Base-by-base conservation (phyloP, 2,329 filamentous ascomycete genomes). In the Aureobasidium uvarum region DNA sequence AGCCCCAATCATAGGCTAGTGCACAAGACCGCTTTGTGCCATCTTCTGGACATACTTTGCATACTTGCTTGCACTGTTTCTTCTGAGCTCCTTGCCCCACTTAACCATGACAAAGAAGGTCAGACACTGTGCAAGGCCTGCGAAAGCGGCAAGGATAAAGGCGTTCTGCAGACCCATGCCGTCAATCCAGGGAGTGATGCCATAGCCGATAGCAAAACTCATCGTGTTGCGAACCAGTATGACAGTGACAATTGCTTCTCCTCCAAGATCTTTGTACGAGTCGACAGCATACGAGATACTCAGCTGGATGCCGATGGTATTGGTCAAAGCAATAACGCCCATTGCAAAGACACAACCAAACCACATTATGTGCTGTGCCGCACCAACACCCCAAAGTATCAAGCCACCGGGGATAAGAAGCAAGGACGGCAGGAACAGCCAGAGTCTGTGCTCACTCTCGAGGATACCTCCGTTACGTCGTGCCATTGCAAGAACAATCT, bases 301-400 rank as follows among this genome's bases (percentile, higher is more conserved):
- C 8, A 82, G 67, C 36, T 79, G 77, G 13, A 81, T 69, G 1
- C 80, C 80, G 45, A 83, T 72, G 2, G 76, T 75, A 59, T 79
- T 81, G 16, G 77, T 78, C 58, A 75, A 68, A 1, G 77, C 79
- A 28, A 83, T 78, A 31, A 81, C 73, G 28, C 78, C 80, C 76
- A 83, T 81, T 1, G 79, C 80, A 38, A 82, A 77, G 3, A 84
- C 72, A 6, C 81, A 71, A 1, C 81, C 62, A 23, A 65, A 65
- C 62, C 62, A 65, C 31, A 56, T 54, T 3, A 65, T 52, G 14
- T 75, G 67, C 39, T 81, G 76, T 48, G 79, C 79, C 2, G 82
- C 80, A 5, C 82, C 82, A 0, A 84, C 78, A 36, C 83, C 82
- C 81, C 81, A 84, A 1, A 83, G 71, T 45, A 83, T 76, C 4